Evolutionary conservation across 1,139 yeast species (phyloP).

Genomic region (Protomyces macrosporus): DNA sequence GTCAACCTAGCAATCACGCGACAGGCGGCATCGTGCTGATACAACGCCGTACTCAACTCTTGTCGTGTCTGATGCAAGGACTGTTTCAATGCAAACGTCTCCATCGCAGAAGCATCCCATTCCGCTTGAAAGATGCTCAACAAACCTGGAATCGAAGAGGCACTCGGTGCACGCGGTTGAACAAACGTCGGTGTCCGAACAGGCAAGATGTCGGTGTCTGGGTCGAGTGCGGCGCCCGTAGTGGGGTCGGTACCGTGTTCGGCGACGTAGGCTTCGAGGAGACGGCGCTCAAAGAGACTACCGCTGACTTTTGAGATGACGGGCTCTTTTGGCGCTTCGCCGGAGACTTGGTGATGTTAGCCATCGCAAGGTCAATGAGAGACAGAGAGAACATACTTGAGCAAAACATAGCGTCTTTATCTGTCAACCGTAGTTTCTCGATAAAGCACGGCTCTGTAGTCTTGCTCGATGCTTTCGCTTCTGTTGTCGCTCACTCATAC

Average conservation of each 20-base stretch:
- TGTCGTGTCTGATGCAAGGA: conserved; percentile 62
- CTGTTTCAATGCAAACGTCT: conserved; percentile 68
- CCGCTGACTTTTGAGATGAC: conserved; percentile 33
- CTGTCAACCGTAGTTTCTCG: too few relatives aligned
- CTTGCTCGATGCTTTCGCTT: too few relatives aligned
- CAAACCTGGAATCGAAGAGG: conserved; percentile 71
- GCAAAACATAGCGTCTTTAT: neutral
- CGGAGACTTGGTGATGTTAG: conserved; percentile 7
- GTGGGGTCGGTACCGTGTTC: conserved; percentile 75
- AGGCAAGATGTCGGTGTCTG: conserved; percentile 53
- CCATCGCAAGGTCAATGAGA: neutral
- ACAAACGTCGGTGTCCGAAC: conserved; percentile 41
- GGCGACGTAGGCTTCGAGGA: conserved; percentile 58
- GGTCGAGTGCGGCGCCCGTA: conserved; percentile 53
- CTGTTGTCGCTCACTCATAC: too few relatives aligned
- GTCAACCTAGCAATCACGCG: conserved; percentile 73
- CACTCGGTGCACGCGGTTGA: conserved; percentile 50
- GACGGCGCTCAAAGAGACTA: conserved; percentile 59
- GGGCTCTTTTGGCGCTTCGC: conserved; percentile 22
- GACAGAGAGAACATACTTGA: neutral
- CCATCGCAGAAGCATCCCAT: conserved; percentile 85
- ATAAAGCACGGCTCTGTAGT: too few relatives aligned
- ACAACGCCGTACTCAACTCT: conserved; percentile 62
- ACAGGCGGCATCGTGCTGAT: conserved; percentile 85
- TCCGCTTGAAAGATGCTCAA: conserved; percentile 74